Evolutionary conservation across 2,329 filamentous ascomycete genomes (phyloP), one percentile per base, ranked within the genome.

Genomic region (Aspergillus glaucus): DNA sequence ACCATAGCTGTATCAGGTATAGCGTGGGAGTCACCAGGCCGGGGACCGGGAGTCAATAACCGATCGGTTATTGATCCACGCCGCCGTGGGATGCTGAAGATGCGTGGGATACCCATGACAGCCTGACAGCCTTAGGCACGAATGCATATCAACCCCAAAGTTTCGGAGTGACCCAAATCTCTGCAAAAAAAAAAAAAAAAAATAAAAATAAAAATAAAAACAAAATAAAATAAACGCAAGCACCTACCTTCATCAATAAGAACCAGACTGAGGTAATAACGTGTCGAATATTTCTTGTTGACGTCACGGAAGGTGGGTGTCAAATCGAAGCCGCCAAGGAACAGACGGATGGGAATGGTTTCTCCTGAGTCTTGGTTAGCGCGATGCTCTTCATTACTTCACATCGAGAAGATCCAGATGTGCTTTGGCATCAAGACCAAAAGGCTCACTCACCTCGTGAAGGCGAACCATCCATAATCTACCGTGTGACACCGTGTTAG

Each of bases 401-500:
- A 3, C 17, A 30, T 3, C 17, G 3, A n/a, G 24, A 22, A 15
- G 9, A 21, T 21, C 10, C 21, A 43, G 36, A 26, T 12, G 37
- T 19, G n/a, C 24, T 21, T 34, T 15, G 21, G 22, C 15, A 5
- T 8, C 6, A 28, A 44, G 34, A 6, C 22, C 14, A 34, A 49
- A 36, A 22, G 43, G 34, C 39, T n/a, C 41, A 58, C 75, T 79
- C 84, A 80, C 88, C 90, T 76, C 93, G 81, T 46, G 91, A 96
- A 30, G 93, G 93, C n/a, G 92, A 97, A 51, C 93, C 93, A 68
- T 98, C 93, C 93, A 98, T 98, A 66, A 98, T 98, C 86, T 87
- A 57, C 44, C 46, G 22, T 21, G 28, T 44, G 49, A 45, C 10
- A 50, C 37, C n/a, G 28, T 39, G 19, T 42, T 34, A 55, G 49